These are phyloP conservation scores for barrel medic (Medicago truncatula) DNA, from an alignment of 306 rosid genomes.

Conservation along the genomic window DNA sequence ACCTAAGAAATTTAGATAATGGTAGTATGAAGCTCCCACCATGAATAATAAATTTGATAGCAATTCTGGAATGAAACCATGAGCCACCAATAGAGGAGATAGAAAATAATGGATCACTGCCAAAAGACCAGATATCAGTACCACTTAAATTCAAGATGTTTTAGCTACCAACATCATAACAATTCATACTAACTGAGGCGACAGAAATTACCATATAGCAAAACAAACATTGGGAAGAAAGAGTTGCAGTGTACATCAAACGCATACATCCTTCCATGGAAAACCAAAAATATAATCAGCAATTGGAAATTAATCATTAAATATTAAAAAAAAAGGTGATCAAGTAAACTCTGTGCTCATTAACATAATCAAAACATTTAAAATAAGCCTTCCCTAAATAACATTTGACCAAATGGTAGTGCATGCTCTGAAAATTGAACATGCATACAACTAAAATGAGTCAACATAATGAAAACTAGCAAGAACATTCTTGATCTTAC, in stretches of 20 bases:
- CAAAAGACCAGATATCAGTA: conserved; percentile 52
- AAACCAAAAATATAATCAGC: conserved; percentile 42
- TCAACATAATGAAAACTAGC: conserved; percentile 25
- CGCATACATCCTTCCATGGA: conserved; percentile 84
- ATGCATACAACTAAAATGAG: conserved; percentile 32
- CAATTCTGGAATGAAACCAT: conserved; percentile 88
- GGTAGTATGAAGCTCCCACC: conserved; percentile 95
- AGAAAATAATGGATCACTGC: conserved; percentile 97
- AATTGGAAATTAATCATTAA: conserved; percentile 29
- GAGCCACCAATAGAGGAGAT: conserved; percentile 94
- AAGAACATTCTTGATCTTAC: conserved; percentile 50
- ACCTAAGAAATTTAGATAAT: conserved; percentile 97
- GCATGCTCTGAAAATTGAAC: conserved; percentile 30
- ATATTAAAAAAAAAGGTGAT: conserved; percentile 21
- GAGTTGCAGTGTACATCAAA: conserved; percentile 99
- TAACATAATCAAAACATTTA: conserved; percentile 26
- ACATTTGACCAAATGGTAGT: conserved; percentile 17
- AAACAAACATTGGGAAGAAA: conserved; percentile 96
- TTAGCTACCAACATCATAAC: conserved; percentile 34
- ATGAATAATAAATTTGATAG: conserved; percentile 94
- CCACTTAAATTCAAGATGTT: conserved; percentile 29
- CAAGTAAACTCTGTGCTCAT: conserved; percentile 5
- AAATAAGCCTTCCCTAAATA: conserved; percentile 33
- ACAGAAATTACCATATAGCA: conserved; percentile 78
- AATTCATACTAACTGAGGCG: conserved; percentile 24